Evolutionary conservation across 2,329 filamentous ascomycete genomes (phyloP).

Genomic region (Coniosporium tulheliwenetii): DNA sequence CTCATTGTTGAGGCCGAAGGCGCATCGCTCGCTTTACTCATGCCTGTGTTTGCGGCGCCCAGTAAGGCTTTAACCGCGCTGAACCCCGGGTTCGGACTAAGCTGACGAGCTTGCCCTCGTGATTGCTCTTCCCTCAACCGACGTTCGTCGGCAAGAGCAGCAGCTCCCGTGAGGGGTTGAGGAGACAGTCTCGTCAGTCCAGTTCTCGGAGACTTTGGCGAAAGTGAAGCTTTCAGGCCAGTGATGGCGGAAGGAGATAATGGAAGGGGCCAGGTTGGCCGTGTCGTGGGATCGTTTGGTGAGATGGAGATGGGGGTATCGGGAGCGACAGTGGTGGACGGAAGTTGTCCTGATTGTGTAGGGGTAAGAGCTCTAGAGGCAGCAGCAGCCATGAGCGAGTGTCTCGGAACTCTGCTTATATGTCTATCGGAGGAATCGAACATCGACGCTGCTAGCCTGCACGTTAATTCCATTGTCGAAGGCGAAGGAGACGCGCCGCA

Average conservation of each 20-base stretch:
- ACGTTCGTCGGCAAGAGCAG: slow-evolving; percentile 32
- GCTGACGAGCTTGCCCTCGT: slow-evolving; percentile 18
- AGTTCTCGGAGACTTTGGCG: slow-evolving; percentile 24
- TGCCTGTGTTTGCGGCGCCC: slow-evolving; percentile 20
- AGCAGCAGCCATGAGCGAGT: slow-evolving; percentile 24
- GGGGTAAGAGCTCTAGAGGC: slow-evolving; percentile 27
- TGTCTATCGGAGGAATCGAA: too few species aligned
- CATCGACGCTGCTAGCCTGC: too few species aligned
- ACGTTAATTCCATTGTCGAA: too few species aligned
- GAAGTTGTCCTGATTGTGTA: slow-evolving; percentile 22
- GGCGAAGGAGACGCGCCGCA: too few species aligned
- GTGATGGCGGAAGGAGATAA: slow-evolving; percentile 6
- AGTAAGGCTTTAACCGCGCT: slow-evolving; percentile 28
- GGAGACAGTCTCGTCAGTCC: slow-evolving; percentile 23
- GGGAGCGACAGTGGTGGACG: slow-evolving; percentile 19
- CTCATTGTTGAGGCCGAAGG: slow-evolving; percentile 28
- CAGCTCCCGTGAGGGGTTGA: slow-evolving; percentile 29
- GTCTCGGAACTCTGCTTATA: not conserved
- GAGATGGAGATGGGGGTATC: slow-evolving; percentile 22
- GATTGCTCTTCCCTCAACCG: slow-evolving; percentile 23
- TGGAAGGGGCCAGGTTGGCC: slow-evolving; percentile 7
- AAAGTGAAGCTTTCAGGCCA: slow-evolving; percentile 10
- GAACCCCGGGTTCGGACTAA: slow-evolving; percentile 31
- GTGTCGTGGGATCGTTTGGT: slow-evolving; percentile 8
- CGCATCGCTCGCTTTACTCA: slow-evolving; percentile 28